Percentiles rank a stretch among this genome's conserved stretches.
Evolutionary conservation across 352 stramenopile genomes (phyloP).

Genomic region (Thraustochytrium striatum): DNA sequence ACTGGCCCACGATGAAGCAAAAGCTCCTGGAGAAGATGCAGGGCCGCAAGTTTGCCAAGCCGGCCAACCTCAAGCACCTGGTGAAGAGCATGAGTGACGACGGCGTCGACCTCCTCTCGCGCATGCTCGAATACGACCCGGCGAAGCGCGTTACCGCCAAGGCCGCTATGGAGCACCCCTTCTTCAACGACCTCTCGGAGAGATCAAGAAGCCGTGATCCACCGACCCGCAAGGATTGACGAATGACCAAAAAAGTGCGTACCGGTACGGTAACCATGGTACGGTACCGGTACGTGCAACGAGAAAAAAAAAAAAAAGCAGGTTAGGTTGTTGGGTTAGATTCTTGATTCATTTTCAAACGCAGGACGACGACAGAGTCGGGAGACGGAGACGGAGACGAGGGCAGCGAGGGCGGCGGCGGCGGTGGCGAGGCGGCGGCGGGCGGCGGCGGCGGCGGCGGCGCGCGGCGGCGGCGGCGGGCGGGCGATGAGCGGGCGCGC

Average conservation of each 20-base stretch:
- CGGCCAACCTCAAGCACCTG: conserved; percentile 42
- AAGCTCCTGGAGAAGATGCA: conserved; percentile 27
- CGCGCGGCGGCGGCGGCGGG: too few species aligned
- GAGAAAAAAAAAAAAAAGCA: too few species aligned
- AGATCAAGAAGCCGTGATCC: too few species aligned
- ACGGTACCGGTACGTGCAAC: too few species aligned
- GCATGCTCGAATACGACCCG: conserved; percentile 75
- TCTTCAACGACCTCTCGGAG: conserved; percentile 69
- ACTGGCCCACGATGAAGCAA: conserved; percentile 82
- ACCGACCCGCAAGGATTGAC: too few species aligned
- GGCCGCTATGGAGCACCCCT: conserved; percentile 92
- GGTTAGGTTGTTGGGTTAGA: too few species aligned
- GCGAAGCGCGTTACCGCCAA: conserved; percentile 83
- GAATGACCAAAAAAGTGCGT: too few species aligned
- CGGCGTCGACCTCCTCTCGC: conserved; percentile 75
- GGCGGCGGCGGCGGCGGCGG: background rate
- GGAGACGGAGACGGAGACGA: background rate
- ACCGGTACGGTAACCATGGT: too few species aligned
- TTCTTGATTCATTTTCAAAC: too few species aligned
- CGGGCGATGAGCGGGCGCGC: too few species aligned
- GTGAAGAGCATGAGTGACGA: conserved; percentile 52
- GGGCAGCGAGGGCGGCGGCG: background rate
- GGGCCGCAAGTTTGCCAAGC: background rate
- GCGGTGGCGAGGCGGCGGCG: background rate
- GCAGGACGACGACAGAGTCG: too few species aligned